Percentiles rank a stretch among this genome's conserved stretches.
These are phyloP conservation scores for Rhodosporidiobolus sp. DNA, from an alignment of 768 basidiomycete species.

Conservation along the genomic window DNA sequence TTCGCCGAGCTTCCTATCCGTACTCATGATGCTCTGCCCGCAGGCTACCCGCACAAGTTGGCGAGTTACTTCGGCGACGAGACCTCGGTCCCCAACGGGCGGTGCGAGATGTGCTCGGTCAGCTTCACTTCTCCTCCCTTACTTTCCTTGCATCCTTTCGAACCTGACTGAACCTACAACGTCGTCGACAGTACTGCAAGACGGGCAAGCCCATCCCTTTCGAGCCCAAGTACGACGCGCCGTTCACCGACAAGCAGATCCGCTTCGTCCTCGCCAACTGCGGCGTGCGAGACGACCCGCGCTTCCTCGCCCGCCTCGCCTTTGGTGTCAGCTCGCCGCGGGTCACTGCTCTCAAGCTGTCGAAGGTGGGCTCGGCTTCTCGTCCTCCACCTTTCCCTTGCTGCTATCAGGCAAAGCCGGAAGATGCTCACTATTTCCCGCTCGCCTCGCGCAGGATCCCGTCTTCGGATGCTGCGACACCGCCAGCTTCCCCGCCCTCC, in stretches of 20 bases:
- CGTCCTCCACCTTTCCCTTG: not conserved
- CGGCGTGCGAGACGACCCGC: conserved; percentile 55
- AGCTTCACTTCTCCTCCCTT: too few relatives aligned
- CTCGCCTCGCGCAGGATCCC: conserved; percentile 43
- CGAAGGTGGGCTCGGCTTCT: conserved; percentile 40
- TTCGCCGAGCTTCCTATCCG: not conserved
- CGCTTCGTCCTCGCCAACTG: conserved; percentile 52
- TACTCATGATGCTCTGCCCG: not conserved
- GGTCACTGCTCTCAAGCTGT: conserved; percentile 53
- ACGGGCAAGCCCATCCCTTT: conserved; percentile 50
- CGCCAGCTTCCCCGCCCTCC: conserved; percentile 52
- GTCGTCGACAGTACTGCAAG: conserved; percentile 52
- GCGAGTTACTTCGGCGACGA: conserved; percentile 55
- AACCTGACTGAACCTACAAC: too few relatives aligned
- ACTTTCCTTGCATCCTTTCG: not conserved
- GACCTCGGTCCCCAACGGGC: conserved; percentile 51
- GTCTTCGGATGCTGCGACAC: conserved; percentile 54
- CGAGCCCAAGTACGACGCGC: conserved; percentile 39
- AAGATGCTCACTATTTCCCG: not conserved
- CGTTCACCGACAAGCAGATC: conserved; percentile 47
- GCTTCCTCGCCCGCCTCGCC: conserved; percentile 56
- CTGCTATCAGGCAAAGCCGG: too few relatives aligned
- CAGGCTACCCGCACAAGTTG: conserved; percentile 54
- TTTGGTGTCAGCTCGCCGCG: conserved; percentile 57
- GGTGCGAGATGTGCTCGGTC: conserved; percentile 53